Evolutionary conservation across 306 rosid genomes (phyloP), one percentile per base, ranked within the genome.

Genomic region (Cicer arietinum): DNA sequence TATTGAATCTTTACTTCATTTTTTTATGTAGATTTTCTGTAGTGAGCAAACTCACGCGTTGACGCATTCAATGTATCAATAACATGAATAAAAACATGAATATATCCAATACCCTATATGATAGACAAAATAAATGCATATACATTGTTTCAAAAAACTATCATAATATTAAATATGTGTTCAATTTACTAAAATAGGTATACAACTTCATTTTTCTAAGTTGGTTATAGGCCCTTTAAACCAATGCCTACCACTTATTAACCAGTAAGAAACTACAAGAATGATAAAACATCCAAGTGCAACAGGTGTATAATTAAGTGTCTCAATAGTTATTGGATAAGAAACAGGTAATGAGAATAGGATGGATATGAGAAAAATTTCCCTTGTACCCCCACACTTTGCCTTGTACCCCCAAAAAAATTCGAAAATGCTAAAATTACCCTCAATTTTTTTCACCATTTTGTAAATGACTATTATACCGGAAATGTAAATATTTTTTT

Each of bases 291-390:
- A 85, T 40, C 94, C 97, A 80, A 91, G 89, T 7, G 95, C 97
- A 66, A 90, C 75, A 17, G 98, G 96, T 25, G 98, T 89, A 70
- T 94, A 91, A 87, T 94, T 94, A 67, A 91, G 88, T 41, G 91
- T 94, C 82, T 81, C 51, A n/a, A 84, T 81, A 10, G 93, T 89
- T 47, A 94, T 14, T 17, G 98, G 98, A 71, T 94, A 91, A 6
- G 90, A 83, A 40, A 89, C 90, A 7, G 95, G 95, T 79, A 90
- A 71, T 1, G 98, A 94, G 88, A 94, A 91, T 58, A 94, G 86
- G 30, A 94, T 67, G 0, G 96, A 91, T 69, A 94, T 94, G 63
- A 62, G n/a, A n/a, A n/a, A n/a, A n/a, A n/a, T n/a, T n/a, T n/a
- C n/a, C n/a, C n/a, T n/a, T n/a, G n/a, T n/a, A n/a, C n/a, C n/a